Percentiles rank a stretch among this genome's conserved stretches.
Evolutionary conservation across 83 land plant species (phyloP).

Genomic region (Thuja plicata): DNA sequence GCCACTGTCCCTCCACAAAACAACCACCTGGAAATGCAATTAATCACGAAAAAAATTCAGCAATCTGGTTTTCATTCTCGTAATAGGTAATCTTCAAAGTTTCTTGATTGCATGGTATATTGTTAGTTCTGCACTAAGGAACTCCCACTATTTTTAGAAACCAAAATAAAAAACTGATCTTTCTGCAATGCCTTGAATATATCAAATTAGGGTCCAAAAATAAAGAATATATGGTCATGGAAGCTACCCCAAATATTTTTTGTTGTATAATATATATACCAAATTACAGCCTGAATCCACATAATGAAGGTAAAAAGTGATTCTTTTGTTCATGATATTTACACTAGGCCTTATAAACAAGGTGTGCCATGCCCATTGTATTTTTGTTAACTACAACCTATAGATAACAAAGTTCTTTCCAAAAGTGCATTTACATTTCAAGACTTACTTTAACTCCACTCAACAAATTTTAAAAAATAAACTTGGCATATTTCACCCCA

Average conservation of each 20-base stretch:
- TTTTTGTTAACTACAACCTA: neutral
- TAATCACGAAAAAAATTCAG: neutral
- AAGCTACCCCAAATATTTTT: neutral
- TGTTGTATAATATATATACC: neutral
- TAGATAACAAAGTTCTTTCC: neutral
- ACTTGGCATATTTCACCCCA: neutral
- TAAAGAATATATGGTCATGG: neutral
- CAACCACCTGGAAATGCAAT: constrained; percentile 65
- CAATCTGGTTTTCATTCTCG: neutral
- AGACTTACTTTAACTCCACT: neutral
- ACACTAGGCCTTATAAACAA: neutral
- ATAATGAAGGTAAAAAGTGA: neutral
- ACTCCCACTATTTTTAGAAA: neutral
- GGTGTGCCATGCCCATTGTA: neutral
- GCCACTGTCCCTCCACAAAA: constrained; percentile 81
- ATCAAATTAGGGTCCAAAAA: neutral
- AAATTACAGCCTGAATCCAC: neutral
- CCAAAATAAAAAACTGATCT: neutral
- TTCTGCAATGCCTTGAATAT: neutral
- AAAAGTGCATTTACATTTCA: neutral
- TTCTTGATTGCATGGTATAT: neutral
- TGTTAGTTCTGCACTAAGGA: neutral
- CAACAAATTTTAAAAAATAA: neutral
- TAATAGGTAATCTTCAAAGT: neutral
- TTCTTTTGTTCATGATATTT: neutral